Percentiles rank a stretch among this genome's conserved stretches.
Conservation (phyloP, 2,329 filamentous ascomycete species). For the Aspergillus sp. region DNA sequence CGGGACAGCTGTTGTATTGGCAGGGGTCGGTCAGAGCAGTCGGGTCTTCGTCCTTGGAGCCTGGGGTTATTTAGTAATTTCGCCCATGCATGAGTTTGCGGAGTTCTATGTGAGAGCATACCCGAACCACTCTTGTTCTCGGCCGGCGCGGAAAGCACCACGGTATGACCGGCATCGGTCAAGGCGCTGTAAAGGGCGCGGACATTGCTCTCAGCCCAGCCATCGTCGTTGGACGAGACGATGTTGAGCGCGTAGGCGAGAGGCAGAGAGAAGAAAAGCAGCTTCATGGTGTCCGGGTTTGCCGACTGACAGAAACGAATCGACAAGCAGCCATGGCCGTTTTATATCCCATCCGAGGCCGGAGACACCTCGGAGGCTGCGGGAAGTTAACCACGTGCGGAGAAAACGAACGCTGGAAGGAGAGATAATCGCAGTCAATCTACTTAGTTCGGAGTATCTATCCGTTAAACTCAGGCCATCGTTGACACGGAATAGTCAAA, state of each 20-base stretch:
- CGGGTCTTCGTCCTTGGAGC: slow-evolving; percentile 54
- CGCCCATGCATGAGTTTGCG: neutral
- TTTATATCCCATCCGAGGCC: neutral
- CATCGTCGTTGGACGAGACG: slow-evolving; percentile 69
- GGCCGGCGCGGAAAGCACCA: slow-evolving; percentile 65
- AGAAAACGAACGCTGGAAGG: neutral
- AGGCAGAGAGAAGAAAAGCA: slow-evolving; percentile 22
- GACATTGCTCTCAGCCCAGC: slow-evolving; percentile 70
- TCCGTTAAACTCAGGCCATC: neutral
- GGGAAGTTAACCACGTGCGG: neutral
- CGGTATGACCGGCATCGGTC: slow-evolving; percentile 56
- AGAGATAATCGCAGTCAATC: neutral
- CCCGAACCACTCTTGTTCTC: slow-evolving; percentile 65
- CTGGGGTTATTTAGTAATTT: slow-evolving; percentile 35
- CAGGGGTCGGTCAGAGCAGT: slow-evolving; percentile 52
- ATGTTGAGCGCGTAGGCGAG: slow-evolving; percentile 49
- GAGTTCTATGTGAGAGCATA: slow-evolving; percentile 28
- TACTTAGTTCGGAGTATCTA: neutral
- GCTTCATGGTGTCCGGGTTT: slow-evolving; percentile 21
- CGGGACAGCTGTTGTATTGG: slow-evolving; percentile 61
- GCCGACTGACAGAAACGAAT: neutral
- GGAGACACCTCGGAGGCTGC: neutral
- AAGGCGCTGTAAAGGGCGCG: slow-evolving; percentile 60
- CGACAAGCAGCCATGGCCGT: neutral
- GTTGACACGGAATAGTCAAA: no score